Percentiles rank a stretch among this genome's conserved stretches.
These are phyloP conservation scores for Penicillium sp. DNA, from an alignment of 2,329 filamentous ascomycete genomes.

Conservation along the genomic window DNA sequence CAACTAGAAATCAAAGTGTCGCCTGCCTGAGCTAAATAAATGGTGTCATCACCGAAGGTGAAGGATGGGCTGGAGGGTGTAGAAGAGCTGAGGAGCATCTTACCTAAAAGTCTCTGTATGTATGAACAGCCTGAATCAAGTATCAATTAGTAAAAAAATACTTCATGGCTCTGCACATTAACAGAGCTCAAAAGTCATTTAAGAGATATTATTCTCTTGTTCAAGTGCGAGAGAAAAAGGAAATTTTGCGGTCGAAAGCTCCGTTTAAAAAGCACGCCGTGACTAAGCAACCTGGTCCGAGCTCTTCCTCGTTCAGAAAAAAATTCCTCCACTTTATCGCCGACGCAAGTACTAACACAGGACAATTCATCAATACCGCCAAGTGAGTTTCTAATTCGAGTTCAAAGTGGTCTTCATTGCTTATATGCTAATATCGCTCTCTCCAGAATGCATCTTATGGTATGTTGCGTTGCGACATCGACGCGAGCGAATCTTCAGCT, in stretches of 20 bases:
- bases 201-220: neutral
- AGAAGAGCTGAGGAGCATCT: constrained; percentile 12
- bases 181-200: neutral
- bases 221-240: constrained; percentile 2
- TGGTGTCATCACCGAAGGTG: constrained; percentile 47
- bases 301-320: constrained; percentile 21
- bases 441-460: constrained; percentile 43
- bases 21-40: constrained; percentile 45
- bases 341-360: constrained; percentile 16
- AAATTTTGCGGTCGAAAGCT: constrained; percentile 16
- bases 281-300: constrained; percentile 23
- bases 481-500: constrained; percentile 9
- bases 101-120: constrained; percentile 14
- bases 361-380: constrained; percentile 18
- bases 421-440: constrained; percentile 9
- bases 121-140: neutral
- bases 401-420: neutral
- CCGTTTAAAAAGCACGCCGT: constrained; percentile 19
- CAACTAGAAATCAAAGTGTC: constrained; percentile 53
- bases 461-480: constrained; percentile 22
- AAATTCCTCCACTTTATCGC: constrained; percentile 24
- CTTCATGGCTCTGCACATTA: constrained; percentile 8
- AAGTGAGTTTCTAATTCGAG: constrained; percentile 27
- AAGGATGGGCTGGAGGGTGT: constrained; percentile 8
- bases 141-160: neutral